Evolutionary conservation across 2,329 filamentous ascomycete species (phyloP), one percentile per base, ranked within the genome.

Genomic region (Arachnopeziza araneosa): DNA sequence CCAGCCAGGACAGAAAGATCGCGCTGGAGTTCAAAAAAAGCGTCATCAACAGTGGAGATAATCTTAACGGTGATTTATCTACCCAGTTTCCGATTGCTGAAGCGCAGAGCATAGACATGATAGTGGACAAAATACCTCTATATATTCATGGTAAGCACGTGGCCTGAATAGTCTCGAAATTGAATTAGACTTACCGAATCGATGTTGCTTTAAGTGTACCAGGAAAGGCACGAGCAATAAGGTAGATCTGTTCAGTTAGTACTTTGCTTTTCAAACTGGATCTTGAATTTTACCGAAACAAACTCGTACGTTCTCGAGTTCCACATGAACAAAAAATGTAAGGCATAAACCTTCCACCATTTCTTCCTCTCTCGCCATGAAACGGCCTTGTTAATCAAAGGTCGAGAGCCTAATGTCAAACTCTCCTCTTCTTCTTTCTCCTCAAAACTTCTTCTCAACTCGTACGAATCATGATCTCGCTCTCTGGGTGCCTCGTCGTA

Each of bases 301-400:
- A 83, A 83, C 67, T 83, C 80, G 62, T 82, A 83, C 51, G 77
- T 76, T 52, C 80, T 77, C 6, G 79, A 77, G 66, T 82, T 83
- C 79, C 79, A 83, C 58, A 79, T 79, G 21, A 81, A 83, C 10
- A 83, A 71, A 55, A 78, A 77, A 68, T 83, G 80, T 22, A 79
- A 81, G 26, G 77, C 64, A 63, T 82, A 83, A 10, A 82, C 67
- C 52, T 71, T 72, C 58, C 68, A 66, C 65, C 65, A 67, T 49
- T 62, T 65, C 55, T 24, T 59, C 24, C 56, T 60, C 48, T 61
- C 54, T 14, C 32, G 30, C 57, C 52, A 51, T 17, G 19, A 24
- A 22, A n/a, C 7, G 26, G 19, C 52, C 24, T 52, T 52, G 30
- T 32, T 14, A 5, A 14, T 44, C 17, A 19, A 44, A 44, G 17